A percentile compares a stretch with the other conserved stretches of the same genome.
Conservation (phyloP, 2,329 filamentous ascomycete genomes). For the Nothophaeocryptopus gaeumannii region DNA sequence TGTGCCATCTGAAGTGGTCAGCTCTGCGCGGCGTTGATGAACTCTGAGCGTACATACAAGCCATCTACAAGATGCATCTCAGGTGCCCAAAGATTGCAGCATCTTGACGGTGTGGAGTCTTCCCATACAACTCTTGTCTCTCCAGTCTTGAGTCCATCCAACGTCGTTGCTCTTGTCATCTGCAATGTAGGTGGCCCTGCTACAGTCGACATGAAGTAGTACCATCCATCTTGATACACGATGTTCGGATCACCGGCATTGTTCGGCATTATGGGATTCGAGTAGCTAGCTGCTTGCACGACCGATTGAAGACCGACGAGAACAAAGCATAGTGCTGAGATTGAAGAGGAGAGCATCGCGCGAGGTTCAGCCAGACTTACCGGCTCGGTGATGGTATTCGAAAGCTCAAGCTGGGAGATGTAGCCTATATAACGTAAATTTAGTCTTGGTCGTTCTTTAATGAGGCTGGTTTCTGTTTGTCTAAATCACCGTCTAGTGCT, state of each 20-base stretch:
- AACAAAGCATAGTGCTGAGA: too few species aligned
- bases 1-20: constrained; percentile 3
- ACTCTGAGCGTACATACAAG: background rate
- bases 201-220: constrained; percentile 4
- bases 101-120: constrained; percentile 2
- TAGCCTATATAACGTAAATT: too few species aligned
- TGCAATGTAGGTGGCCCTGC: background rate
- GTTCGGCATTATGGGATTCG: constrained; percentile 2
- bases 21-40: background rate
- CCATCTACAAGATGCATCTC: constrained; percentile 7
- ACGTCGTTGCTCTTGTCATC: constrained; percentile 3
- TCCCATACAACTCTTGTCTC: constrained; percentile 3
- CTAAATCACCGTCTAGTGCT: too few species aligned
- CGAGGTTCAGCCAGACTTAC: too few species aligned
- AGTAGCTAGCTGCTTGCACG: background rate
- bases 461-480: too few species aligned
- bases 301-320: background rate
- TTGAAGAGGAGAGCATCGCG: too few species aligned
- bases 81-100: constrained; percentile 6
- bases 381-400: too few species aligned
- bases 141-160: constrained; percentile 3
- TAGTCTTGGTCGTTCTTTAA: too few species aligned
- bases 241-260: constrained; percentile 6
- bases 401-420: too few species aligned
- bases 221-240: constrained; percentile 6